Percentiles rank a stretch among this genome's conserved stretches.
Conservation (phyloP, 208 protist genomes). For the Paratrypanosoma confusum region DNA sequence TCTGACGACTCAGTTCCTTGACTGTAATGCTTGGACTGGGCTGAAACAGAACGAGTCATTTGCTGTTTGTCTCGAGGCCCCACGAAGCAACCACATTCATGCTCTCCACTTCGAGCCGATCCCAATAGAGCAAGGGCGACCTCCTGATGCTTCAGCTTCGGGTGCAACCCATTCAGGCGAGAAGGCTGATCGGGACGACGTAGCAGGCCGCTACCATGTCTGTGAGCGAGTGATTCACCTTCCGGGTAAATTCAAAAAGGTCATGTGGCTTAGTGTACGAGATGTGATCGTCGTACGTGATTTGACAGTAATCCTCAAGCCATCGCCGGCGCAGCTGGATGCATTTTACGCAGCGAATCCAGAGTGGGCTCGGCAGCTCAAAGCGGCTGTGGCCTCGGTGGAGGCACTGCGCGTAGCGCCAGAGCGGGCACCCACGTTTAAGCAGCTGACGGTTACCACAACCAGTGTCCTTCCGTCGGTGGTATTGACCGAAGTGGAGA, state of each 20-base stretch:
- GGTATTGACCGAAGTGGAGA: neutral
- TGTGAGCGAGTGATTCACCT: constrained; percentile 38
- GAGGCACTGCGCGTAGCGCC: constrained; percentile 21
- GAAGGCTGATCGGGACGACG: neutral
- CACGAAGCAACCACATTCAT: constrained; percentile 62
- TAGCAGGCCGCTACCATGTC: neutral
- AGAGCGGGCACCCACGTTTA: constrained; percentile 40
- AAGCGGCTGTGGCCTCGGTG: constrained; percentile 23
- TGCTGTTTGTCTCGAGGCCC: constrained; percentile 57
- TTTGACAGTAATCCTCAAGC: constrained; percentile 48
- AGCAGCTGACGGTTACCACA: constrained; percentile 30
- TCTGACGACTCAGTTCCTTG: constrained; percentile 61
- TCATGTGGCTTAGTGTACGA: constrained; percentile 72
- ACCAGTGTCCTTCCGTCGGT: constrained; percentile 30
- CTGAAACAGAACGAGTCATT: constrained; percentile 32
- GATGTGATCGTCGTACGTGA: constrained; percentile 68
- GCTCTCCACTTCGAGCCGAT: constrained; percentile 24
- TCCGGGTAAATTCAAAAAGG: constrained; percentile 82
- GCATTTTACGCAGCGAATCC: constrained; percentile 31
- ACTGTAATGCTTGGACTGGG: constrained; percentile 36
- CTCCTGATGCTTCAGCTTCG: neutral
- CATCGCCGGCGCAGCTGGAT: constrained; percentile 63
- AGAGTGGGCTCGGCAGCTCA: constrained; percentile 27
- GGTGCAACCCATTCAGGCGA: neutral
- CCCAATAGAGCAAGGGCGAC: neutral